Conservation (phyloP, 2,329 filamentous ascomycete genomes). For the Beauveria medogensis region DNA sequence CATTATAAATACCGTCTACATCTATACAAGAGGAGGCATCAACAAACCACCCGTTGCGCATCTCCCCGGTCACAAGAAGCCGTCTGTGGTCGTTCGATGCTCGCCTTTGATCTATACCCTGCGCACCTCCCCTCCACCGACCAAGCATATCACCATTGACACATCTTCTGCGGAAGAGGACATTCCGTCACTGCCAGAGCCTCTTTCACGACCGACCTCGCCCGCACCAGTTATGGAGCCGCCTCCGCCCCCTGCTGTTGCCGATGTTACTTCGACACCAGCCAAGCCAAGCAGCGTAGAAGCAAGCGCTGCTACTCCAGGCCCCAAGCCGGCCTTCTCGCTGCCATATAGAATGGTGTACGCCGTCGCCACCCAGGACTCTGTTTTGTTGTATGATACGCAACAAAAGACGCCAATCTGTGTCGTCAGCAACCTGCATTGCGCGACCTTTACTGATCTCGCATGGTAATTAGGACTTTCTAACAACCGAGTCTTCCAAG, state of each 20-base stretch:
- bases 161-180: constrained; percentile 81
- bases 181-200: constrained; percentile 77
- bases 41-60: constrained; percentile 95
- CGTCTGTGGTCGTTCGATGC: constrained; percentile 89
- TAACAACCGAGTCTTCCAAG: neutral
- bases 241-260: constrained; percentile 53
- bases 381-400: constrained; percentile 90
- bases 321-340: constrained; percentile 65
- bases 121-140: constrained; percentile 58
- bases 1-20: constrained; percentile 93
- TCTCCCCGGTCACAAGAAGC: constrained; percentile 94
- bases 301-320: constrained; percentile 41
- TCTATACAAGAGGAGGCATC: constrained; percentile 91
- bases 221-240: constrained; percentile 69
- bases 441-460: constrained; percentile 93
- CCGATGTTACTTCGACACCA: constrained; percentile 42
- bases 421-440: constrained; percentile 93
- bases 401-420: constrained; percentile 92
- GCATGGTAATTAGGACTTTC: constrained; percentile 61
- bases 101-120: constrained; percentile 84
- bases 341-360: constrained; percentile 92
- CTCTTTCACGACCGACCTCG: constrained; percentile 56
- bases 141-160: constrained; percentile 89
- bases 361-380: constrained; percentile 93
- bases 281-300: constrained; percentile 41